Evolutionary conservation across 805 yeast species (phyloP), one percentile per base, ranked within the genome.

Genomic region (Kodamaea laetipori): DNA sequence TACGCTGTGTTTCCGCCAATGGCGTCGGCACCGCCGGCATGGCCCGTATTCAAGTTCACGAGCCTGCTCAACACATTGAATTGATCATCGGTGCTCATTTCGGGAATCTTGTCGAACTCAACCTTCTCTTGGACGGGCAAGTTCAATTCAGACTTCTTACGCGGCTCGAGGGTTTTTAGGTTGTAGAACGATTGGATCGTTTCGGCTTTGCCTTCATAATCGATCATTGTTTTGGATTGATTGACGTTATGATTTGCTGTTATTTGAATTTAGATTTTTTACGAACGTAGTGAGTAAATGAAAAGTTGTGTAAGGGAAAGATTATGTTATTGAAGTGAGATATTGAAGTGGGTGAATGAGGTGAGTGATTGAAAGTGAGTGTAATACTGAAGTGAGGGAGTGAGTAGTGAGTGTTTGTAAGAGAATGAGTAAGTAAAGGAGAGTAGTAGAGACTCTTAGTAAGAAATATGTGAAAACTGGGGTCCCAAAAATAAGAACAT

Each of bases 141-240:
- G 26, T 50, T 54, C 17, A 61, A 34, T 28, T 60, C 60, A 1
- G 47, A 44, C 19, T 45, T 37, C n/a, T 48, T 18, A 5, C 45
- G 49, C 2, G 67, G 63, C 10, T 56, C 52, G 17, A 64, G 41
- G 1, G 64, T 55, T 11, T 44, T 26, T 6, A 66, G 41, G 37
- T 57, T 57, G 45, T 70, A 70, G 55, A 66, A 66, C 37, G 55
- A 48, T 17, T 57, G 44, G 26, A 69, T 52, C 36, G 51, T 54
- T 19, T 49, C 52, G 32, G 63, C 68, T 39, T 52, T 51, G 34
- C 61, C 67, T 41, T 63, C 62, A 48, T 60, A 61, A 48, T 62
- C 60, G 28, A 66, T 56, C 72, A 67, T 58, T 23, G 16, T 24
- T 31, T 26, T 9, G 12, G 15, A 17, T 19, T 26, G 18, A 6